Percentiles rank a stretch among this genome's conserved stretches.
phyloP scores from a whole-genome alignment of 2,329 filamentous ascomycete species.

The Aspergillus fumigatus region DNA sequence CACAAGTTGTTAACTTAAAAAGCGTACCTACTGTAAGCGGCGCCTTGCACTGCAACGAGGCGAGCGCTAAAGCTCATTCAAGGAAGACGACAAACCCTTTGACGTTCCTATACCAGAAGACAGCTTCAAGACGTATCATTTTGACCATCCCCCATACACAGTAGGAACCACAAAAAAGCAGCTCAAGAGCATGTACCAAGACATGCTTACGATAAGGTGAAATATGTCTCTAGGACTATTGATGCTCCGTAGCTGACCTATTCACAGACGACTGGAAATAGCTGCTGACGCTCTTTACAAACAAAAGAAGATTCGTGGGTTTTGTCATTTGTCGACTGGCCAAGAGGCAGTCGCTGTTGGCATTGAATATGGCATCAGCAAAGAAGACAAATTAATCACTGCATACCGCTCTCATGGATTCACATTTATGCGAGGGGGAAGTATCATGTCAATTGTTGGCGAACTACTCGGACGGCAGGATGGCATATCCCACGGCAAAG shows the following conservation, averaged over 20 bases:
- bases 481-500: slow-evolving; percentile 95
- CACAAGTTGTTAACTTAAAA: slow-evolving; percentile 12
- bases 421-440: slow-evolving; percentile 86
- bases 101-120: slow-evolving; percentile 84
- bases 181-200: slow-evolving; percentile 92
- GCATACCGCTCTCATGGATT: slow-evolving; percentile 97
- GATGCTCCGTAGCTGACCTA: neutral
- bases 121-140: slow-evolving; percentile 96
- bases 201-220: slow-evolving; percentile 86
- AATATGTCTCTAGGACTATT: slow-evolving; percentile 28
- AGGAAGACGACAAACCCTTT: slow-evolving; percentile 89
- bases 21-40: slow-evolving; percentile 13
- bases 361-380: slow-evolving; percentile 89
- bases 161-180: slow-evolving; percentile 89
- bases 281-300: slow-evolving; percentile 95
- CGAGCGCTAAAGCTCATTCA: neutral
- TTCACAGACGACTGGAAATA: slow-evolving; percentile 88
- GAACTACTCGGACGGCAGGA: slow-evolving; percentile 88
- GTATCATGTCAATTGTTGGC: slow-evolving; percentile 83
- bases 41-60: neutral
- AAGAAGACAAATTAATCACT: slow-evolving; percentile 87
- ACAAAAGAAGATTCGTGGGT: slow-evolving; percentile 98
- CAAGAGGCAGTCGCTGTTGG: slow-evolving; percentile 95
- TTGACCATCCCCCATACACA: slow-evolving; percentile 87
- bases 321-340: slow-evolving; percentile 94